These are phyloP conservation scores for Dictyostelium firmibasis DNA, from an alignment of 78 protist species.

Conservation along the genomic window DNA sequence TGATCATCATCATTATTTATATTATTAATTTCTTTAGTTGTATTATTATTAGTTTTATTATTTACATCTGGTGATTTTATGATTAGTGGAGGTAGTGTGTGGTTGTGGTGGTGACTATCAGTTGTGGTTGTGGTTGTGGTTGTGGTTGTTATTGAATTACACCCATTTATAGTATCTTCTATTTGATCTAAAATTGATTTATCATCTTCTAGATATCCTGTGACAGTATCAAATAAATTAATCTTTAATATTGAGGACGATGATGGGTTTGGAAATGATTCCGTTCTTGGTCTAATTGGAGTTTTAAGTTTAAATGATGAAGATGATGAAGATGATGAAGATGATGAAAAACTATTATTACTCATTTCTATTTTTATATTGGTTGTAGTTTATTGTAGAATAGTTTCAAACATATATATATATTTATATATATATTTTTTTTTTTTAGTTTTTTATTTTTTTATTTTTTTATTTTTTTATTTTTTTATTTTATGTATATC, in stretches of 20 bases:
- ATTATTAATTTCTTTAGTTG: no score
- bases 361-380: not conserved
- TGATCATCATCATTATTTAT: not conserved
- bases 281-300: not conserved
- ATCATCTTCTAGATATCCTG: not conserved
- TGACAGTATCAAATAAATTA: conserved; percentile 14
- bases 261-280: not conserved
- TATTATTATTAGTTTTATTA: not conserved
- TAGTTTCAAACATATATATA: no score
- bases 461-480: no score
- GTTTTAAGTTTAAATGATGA: not conserved
- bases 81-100: not conserved
- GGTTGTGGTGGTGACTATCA: not conserved
- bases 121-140: not conserved
- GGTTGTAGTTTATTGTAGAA: no score
- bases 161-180: not conserved
- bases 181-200: not conserved
- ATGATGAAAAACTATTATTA: not conserved
- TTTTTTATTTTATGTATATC: no score
- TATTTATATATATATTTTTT: no score
- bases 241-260: not conserved
- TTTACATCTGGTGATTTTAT: not conserved
- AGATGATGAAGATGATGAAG: not conserved
- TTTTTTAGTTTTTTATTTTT: no score
- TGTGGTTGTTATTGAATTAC: not conserved